Percentiles rank a stretch among this genome's conserved stretches.
phyloP scores from a whole-genome alignment of 2,329 filamentous ascomycete species.

The Claviceps pazoutovae region DNA sequence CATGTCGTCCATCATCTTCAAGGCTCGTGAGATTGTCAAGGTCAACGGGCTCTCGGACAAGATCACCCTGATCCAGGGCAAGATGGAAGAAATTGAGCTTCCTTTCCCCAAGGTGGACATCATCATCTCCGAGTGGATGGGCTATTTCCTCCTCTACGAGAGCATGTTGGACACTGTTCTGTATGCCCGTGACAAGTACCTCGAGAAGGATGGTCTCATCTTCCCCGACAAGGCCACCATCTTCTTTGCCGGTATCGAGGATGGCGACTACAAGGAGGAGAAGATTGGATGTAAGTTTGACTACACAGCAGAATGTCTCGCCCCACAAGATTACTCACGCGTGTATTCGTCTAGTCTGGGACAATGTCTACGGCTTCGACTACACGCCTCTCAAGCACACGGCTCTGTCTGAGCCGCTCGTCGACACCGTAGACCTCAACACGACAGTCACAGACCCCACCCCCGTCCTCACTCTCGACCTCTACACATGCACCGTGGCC shows the following conservation, averaged over 20 bases:
- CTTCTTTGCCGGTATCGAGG: constrained; percentile 92
- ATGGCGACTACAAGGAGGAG: constrained; percentile 98
- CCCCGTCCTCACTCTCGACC: constrained; percentile 72
- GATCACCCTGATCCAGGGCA: constrained; percentile 95
- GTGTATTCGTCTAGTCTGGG: constrained; percentile 66
- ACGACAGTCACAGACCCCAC: constrained; percentile 89
- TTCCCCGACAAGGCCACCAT: constrained; percentile 99
- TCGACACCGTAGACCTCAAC: constrained; percentile 96
- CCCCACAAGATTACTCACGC: not conserved
- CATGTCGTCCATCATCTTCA: constrained; percentile 99
- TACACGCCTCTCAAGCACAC: constrained; percentile 89
- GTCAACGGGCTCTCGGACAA: constrained; percentile 86
- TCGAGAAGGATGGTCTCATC: constrained; percentile 76
- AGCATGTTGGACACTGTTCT: constrained; percentile 97
- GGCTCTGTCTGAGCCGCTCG: constrained; percentile 86
- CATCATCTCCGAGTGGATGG: constrained; percentile 99
- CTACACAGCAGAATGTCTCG: no score
- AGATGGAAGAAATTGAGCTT: constrained; percentile 97
- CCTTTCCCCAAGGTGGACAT: constrained; percentile 96
- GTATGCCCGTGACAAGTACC: constrained; percentile 87
- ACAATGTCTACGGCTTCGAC: constrained; percentile 97
- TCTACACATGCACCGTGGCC: constrained; percentile 73
- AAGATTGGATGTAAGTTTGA: constrained; percentile 85
- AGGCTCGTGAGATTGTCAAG: constrained; percentile 88
- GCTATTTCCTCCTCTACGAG: constrained; percentile 97